Conservation (phyloP, 371 early-diverging fungal genomes). For the Mucor lusitanicus region DNA sequence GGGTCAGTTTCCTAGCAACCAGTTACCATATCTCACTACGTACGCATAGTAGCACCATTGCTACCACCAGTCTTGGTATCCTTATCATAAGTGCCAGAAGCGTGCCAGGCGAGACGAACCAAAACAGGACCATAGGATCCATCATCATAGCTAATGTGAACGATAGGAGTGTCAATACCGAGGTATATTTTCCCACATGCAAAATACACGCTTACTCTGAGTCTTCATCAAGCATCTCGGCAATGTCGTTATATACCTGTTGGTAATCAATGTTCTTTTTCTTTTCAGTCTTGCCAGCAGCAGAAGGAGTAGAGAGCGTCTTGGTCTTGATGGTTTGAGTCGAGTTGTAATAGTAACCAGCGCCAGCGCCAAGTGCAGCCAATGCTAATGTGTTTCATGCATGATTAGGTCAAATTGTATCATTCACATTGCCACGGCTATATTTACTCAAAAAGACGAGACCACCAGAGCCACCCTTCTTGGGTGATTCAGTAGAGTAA, state of each 20-base stretch:
- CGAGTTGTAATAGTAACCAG: slow-evolving; percentile 56
- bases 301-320: slow-evolving; percentile 12
- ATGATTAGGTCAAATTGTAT: not conserved
- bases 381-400: slow-evolving; percentile 27
- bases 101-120: slow-evolving; percentile 80
- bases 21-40: not conserved
- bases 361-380: slow-evolving; percentile 51
- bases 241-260: slow-evolving; percentile 28
- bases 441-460: slow-evolving; percentile 27
- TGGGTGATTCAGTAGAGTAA: slow-evolving; percentile 24
- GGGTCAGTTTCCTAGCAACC: not conserved
- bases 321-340: slow-evolving; percentile 35
- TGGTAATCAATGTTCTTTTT: slow-evolving; percentile 26
- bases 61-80: slow-evolving; percentile 73
- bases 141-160: slow-evolving; percentile 20
- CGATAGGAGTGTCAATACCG: not conserved
- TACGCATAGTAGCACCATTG: slow-evolving; percentile 80
- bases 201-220: slow-evolving; percentile 15
- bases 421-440: too few relatives aligned
- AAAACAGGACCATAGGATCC: slow-evolving; percentile 24
- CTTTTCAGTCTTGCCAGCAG: slow-evolving; percentile 15
- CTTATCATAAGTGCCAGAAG: slow-evolving; percentile 77
- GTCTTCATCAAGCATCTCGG: slow-evolving; percentile 18
- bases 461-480: slow-evolving; percentile 29
- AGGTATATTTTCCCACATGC: not conserved